These are phyloP conservation scores for Incumbomyces lentus DNA, from an alignment of 2,329 filamentous ascomycete species.

Conservation along the genomic window DNA sequence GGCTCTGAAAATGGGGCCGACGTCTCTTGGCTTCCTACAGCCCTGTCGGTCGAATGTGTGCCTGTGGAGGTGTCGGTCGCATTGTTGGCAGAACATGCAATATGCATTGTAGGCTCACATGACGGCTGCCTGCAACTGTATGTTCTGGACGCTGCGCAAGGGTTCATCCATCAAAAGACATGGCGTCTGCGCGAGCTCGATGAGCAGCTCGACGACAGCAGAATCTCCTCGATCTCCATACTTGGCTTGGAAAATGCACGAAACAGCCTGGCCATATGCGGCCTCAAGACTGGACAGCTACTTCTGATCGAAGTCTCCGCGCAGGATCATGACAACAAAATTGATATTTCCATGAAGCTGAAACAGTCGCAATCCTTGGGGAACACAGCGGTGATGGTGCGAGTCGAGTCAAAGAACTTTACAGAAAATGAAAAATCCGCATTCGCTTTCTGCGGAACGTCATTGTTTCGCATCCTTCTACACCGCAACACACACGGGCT, in stretches of 20 bases:
- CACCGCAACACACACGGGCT: conserved; percentile 1
- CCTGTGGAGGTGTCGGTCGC: conserved; percentile 1
- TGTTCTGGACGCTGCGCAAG: background rate
- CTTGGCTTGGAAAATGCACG: background rate
- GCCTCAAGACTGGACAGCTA: conserved; percentile 1
- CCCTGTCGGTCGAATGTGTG: background rate
- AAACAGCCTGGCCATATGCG: background rate
- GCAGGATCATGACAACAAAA: background rate
- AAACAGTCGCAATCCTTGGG: background rate
- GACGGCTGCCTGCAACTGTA: background rate
- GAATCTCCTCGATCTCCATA: background rate
- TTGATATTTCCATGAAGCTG: background rate
- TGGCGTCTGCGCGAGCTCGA: background rate
- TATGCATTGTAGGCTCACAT: background rate
- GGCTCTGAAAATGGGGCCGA: background rate
- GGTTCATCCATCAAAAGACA: background rate
- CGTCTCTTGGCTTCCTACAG: background rate
- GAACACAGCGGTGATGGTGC: background rate
- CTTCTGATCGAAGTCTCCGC: background rate
- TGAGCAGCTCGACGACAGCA: background rate
- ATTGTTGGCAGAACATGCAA: background rate
- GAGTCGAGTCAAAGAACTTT: background rate
- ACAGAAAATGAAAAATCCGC: conserved; percentile 5
- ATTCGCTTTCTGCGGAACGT: conserved; percentile 11
- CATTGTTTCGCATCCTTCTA: background rate